Evolutionary conservation across 306 rosid species (phyloP), one percentile per base, ranked within the genome.

Genomic region (Sindora glabra): DNA sequence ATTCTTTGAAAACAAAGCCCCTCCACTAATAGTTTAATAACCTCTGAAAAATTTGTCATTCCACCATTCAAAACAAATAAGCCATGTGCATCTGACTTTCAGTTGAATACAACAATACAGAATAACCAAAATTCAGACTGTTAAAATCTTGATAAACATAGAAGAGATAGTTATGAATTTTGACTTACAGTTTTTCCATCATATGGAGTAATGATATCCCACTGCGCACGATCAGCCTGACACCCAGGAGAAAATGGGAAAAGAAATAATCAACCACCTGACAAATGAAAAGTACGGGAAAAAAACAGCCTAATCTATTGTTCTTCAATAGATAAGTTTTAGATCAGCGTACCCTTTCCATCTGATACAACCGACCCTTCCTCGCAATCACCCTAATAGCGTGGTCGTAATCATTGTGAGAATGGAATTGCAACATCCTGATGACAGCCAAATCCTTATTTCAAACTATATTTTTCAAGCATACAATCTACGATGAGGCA

Each of bases 131-230:
- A 42, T 56, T 42, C 12, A 10, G 32, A 19, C 37, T 47, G 32
- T 25, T 11, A 26, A 33, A 55, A 39, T 8, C 29, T 21, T n/a
- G 48, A 56, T 11, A 24, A 6, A 74, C 11, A 42, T 25, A 13
- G 17, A 38, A 21, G 13, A 36, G 14, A 46, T 5, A 24, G 17
- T 6, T 3, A 15, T 55, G 58, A 69, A 49, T 13, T 54, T 65
- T 40, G 33, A 75, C 95, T 82, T 74, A 94, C 99, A 51, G 86
- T 77, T 82, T 78, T 89, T 55, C 90, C 99, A 6, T 84, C 80
- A 52, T 74, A 79, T 5, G 90, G 83, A 34, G 64, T 33, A 25
- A 80, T 67, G 30, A 6, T 2, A 60, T 89, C 95, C 99, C 97
- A 89, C 29, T 64, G 73, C 4, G 44, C 44, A 34, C 78, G 83